A percentile compares a stretch with the other conserved stretches of the same genome.
Evolutionary conservation across 2,329 filamentous ascomycete species (phyloP).

Genomic region (Gliomastix tumulicola): DNA sequence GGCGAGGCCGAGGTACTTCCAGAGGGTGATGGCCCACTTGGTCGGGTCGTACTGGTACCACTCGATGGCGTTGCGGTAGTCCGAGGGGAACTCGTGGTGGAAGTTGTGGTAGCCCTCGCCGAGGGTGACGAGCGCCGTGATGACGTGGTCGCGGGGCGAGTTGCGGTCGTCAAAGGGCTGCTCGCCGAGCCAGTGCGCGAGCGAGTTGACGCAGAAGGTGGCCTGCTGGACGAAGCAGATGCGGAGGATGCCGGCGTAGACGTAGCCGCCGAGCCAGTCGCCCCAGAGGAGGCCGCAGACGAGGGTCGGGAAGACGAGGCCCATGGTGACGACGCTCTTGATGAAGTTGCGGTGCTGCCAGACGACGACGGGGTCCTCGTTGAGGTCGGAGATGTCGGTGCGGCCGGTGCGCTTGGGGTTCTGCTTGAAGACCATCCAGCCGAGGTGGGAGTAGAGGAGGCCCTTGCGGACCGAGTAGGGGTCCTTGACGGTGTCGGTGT

Average conservation of each 20-base stretch:
- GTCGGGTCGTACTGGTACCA: conserved; percentile 91
- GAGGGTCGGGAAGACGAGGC: conserved; percentile 65
- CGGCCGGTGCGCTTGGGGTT: conserved; percentile 84
- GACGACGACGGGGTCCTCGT: conserved; percentile 77
- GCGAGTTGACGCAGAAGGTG: conserved; percentile 87
- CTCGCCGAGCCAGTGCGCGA: conserved; percentile 86
- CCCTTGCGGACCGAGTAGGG: conserved; percentile 89
- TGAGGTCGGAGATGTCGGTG: conserved; percentile 81
- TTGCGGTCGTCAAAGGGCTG: conserved; percentile 92
- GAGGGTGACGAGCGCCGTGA: conserved; percentile 78
- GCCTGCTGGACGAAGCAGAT: conserved; percentile 89
- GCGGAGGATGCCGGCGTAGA: conserved; percentile 79
- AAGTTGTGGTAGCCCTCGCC: conserved; percentile 94
- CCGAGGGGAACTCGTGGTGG: conserved; percentile 89
- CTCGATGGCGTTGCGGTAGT: conserved; percentile 86
- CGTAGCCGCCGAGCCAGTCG: conserved; percentile 74
- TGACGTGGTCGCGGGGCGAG: conserved; percentile 80
- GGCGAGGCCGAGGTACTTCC: conserved; percentile 79
- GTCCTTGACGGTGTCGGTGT: conserved; percentile 89
- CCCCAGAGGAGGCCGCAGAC: conserved; percentile 74
- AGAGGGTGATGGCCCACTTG: conserved; percentile 81
- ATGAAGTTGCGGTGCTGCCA: conserved; percentile 87
- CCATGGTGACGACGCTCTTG: conserved; percentile 72
- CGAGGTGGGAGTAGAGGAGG: conserved; percentile 69
- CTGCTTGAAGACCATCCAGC: conserved; percentile 93